These are phyloP conservation scores for Kondoa subrosea DNA, from an alignment of 768 basidiomycete genomes.

Conservation along the genomic window DNA sequence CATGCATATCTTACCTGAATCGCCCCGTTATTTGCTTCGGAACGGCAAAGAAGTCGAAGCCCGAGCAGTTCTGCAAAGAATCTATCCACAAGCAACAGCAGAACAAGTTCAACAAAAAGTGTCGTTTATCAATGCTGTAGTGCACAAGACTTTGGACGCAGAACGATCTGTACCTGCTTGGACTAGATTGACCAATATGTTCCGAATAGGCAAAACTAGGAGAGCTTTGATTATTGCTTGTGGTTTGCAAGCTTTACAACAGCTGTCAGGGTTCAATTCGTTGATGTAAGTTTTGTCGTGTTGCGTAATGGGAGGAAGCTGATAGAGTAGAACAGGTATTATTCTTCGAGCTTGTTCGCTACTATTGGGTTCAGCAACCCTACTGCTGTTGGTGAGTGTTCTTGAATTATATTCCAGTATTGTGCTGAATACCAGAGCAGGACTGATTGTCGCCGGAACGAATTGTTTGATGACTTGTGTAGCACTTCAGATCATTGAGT, in stretches of 20 bases:
- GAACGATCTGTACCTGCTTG: slow-evolving; percentile 1
- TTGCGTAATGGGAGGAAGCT: not conserved
- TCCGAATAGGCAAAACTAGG: slow-evolving; percentile 21
- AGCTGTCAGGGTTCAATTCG: slow-evolving; percentile 70
- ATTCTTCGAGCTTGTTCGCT: slow-evolving; percentile 61
- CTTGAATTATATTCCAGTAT: slow-evolving; percentile 64
- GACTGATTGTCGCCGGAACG: slow-evolving; percentile 1
- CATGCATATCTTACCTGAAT: slow-evolving; percentile 56
- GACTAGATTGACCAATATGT: slow-evolving; percentile 5
- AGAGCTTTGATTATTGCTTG: slow-evolving; percentile 45
- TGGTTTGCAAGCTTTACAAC: slow-evolving; percentile 68
- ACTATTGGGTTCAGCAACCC: slow-evolving; percentile 67
- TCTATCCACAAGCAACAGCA: slow-evolving; percentile 50
- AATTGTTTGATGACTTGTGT: not conserved
- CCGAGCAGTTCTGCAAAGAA: slow-evolving; percentile 43
- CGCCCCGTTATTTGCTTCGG: slow-evolving; percentile 54
- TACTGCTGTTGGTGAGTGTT: slow-evolving; percentile 63
- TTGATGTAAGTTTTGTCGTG: slow-evolving; percentile 34
- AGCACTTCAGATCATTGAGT: not conserved
- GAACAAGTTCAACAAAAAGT: slow-evolving; percentile 54
- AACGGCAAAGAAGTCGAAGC: slow-evolving; percentile 42
- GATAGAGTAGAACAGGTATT: slow-evolving; percentile 26
- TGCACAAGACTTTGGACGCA: slow-evolving; percentile 47
- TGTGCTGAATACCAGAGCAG: slow-evolving; percentile 44
- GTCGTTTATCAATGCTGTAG: slow-evolving; percentile 45